phyloP scores from a whole-genome alignment of 1,139 yeast genomes.

The Taiozyma sp. region DNA sequence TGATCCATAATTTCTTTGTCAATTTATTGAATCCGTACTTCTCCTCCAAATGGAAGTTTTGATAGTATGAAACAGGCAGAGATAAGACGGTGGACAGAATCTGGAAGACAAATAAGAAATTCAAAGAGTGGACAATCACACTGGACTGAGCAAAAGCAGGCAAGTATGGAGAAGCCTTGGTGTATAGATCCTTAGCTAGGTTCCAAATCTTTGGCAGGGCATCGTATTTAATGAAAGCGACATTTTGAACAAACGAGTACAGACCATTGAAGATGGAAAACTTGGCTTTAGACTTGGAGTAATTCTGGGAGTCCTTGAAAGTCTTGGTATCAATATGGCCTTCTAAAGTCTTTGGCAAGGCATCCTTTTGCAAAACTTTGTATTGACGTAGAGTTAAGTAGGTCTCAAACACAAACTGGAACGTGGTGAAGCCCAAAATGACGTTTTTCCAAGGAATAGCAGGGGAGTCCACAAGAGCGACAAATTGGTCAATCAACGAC shows the following conservation, averaged over 20 bases:
- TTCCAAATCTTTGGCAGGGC: constrained; percentile 69
- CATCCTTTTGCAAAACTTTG: constrained; percentile 52
- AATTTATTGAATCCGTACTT: constrained; percentile 89
- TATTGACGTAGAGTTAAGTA: constrained; percentile 78
- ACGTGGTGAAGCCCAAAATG: constrained; percentile 69
- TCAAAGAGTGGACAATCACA: constrained; percentile 61
- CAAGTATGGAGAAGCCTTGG: constrained; percentile 22
- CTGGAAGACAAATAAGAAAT: constrained; percentile 51
- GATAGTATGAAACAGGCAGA: constrained; percentile 70
- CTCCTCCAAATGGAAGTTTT: constrained; percentile 86
- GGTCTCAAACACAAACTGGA: constrained; percentile 71
- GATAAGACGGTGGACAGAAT: constrained; percentile 46
- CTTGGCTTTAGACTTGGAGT: constrained; percentile 76
- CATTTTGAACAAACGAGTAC: constrained; percentile 50
- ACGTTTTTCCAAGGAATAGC: constrained; percentile 74
- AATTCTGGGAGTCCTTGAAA: constrained; percentile 72
- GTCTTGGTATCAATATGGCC: constrained; percentile 68
- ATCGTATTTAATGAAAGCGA: constrained; percentile 56
- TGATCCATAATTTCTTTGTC: constrained; percentile 65
- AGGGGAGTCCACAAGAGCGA: constrained; percentile 46
- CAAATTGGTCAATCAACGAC: constrained; percentile 33
- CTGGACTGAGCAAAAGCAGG: constrained; percentile 40
- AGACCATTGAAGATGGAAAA: constrained; percentile 59
- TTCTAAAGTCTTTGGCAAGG: constrained; percentile 58
- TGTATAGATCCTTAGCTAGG: constrained; percentile 39